Conservation (phyloP, 2,329 filamentous ascomycete genomes). For the Curvularia lunata region DNA sequence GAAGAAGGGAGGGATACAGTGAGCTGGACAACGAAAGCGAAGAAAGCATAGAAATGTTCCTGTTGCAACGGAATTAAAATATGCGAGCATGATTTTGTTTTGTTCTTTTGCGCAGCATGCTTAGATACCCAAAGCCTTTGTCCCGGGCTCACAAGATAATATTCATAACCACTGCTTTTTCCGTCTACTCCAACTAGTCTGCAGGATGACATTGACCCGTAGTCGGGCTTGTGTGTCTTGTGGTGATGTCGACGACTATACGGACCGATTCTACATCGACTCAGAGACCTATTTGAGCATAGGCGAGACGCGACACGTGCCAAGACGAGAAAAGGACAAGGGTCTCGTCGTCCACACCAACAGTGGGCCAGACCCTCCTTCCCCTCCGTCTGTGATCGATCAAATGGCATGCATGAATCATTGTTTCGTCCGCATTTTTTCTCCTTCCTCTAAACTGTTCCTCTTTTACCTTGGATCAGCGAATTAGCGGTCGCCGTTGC, state of each 20-base stretch:
- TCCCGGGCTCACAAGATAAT: background rate
- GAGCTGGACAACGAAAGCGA: constrained; percentile 9
- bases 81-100: background rate
- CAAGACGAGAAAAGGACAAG: background rate
- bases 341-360: background rate
- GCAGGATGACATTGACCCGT: background rate
- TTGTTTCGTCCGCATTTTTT: background rate
- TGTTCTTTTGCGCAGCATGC: background rate
- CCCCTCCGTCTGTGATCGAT: background rate
- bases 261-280: background rate
- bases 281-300: background rate
- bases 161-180: background rate
- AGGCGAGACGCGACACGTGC: background rate
- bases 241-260: background rate
- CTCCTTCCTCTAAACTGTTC: background rate
- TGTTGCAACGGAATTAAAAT: constrained; percentile 10
- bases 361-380: background rate
- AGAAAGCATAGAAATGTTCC: constrained; percentile 13
- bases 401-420: background rate
- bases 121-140: background rate
- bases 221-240: background rate
- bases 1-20: constrained; percentile 9
- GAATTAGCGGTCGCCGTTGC: background rate
- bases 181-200: background rate
- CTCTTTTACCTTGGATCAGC: background rate